A percentile compares a stretch with the other conserved stretches of the same genome.
These are phyloP conservation scores for Cytospora piceicola DNA, from an alignment of 2,329 filamentous ascomycete genomes.

Conservation along the genomic window DNA sequence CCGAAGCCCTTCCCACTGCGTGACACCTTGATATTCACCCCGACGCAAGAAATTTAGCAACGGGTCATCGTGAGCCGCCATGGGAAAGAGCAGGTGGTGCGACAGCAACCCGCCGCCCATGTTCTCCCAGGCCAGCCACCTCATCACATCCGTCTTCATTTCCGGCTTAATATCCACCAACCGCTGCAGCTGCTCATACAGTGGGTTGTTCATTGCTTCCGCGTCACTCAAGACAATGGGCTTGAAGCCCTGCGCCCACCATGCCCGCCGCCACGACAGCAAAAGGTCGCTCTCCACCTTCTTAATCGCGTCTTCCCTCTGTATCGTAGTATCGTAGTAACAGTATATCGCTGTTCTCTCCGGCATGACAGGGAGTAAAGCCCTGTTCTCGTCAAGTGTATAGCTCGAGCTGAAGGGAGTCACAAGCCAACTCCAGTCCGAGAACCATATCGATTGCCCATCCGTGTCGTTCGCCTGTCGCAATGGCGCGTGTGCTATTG, in stretches of 20 bases:
- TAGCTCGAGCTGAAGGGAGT: conserved; percentile 81
- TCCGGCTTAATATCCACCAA: conserved; percentile 59
- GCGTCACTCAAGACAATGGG: conserved; percentile 78
- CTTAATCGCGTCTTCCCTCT: conserved; percentile 65
- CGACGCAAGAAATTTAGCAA: conserved; percentile 74
- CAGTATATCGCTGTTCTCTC: conserved; percentile 81
- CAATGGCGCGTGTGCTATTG: conserved; percentile 71
- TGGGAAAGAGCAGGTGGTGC: conserved; percentile 81
- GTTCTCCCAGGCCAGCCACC: conserved; percentile 91
- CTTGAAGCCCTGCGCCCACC: conserved; percentile 93
- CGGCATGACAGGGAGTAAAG: conserved; percentile 77
- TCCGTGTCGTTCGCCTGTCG: conserved; percentile 78
- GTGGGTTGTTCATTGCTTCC: conserved; percentile 82
- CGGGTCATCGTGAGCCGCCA: conserved; percentile 74
- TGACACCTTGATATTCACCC: conserved; percentile 74
- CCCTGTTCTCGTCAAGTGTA: conserved; percentile 78
- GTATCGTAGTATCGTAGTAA: conserved; percentile 75
- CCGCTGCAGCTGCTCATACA: conserved; percentile 72
- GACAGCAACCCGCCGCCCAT: conserved; percentile 84
- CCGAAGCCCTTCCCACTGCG: conserved; percentile 72
- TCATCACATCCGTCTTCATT: conserved; percentile 72
- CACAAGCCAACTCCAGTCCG: conserved; percentile 86
- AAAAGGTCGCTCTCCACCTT: conserved; percentile 79
- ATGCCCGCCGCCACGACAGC: conserved; percentile 86
- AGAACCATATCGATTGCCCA: conserved; percentile 82